These are phyloP conservation scores for Crithidia fasciculata DNA, from an alignment of 208 protist genomes.

Conservation along the genomic window DNA sequence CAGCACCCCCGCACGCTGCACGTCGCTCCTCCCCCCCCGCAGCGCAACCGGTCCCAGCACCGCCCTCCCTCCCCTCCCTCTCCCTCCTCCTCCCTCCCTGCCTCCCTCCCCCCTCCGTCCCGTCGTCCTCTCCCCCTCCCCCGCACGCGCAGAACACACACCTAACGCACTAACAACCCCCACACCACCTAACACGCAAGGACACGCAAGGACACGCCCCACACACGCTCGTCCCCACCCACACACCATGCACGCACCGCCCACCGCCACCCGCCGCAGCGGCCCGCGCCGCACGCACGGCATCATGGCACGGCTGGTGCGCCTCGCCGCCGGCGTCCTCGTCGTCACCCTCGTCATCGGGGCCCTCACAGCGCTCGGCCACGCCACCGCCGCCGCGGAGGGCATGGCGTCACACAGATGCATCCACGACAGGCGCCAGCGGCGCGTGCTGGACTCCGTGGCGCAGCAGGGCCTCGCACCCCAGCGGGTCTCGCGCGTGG, in stretches of 20 bases:
- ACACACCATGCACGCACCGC: too few relatives aligned
- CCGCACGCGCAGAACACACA: too few relatives aligned
- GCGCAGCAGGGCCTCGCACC: neutral
- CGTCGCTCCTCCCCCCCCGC: too few relatives aligned
- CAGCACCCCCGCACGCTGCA: too few relatives aligned
- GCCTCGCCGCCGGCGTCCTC: slow-evolving; percentile 36
- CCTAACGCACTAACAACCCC: too few relatives aligned
- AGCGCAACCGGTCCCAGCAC: too few relatives aligned
- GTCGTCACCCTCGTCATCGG: slow-evolving; percentile 26
- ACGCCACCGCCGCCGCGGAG: neutral
- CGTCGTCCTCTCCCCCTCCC: too few relatives aligned
- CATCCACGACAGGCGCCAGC: slow-evolving; percentile 21
- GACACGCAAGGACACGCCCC: too few relatives aligned
- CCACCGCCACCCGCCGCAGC: neutral
- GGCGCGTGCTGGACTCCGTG: neutral
- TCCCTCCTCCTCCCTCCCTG: too few relatives aligned
- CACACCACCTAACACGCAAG: too few relatives aligned
- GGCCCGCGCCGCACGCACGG: slow-evolving; percentile 9
- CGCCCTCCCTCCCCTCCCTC: too few relatives aligned
- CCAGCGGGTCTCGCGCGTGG: neutral
- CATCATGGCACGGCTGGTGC: slow-evolving; percentile 15
- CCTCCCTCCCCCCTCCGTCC: too few relatives aligned
- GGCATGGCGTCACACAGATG: neutral
- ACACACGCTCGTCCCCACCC: neutral
- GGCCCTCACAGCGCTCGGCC: slow-evolving; percentile 23